phyloP scores from a whole-genome alignment of 1,284 basidiomycete genomes.

The Cryptococcus sp. region DNA sequence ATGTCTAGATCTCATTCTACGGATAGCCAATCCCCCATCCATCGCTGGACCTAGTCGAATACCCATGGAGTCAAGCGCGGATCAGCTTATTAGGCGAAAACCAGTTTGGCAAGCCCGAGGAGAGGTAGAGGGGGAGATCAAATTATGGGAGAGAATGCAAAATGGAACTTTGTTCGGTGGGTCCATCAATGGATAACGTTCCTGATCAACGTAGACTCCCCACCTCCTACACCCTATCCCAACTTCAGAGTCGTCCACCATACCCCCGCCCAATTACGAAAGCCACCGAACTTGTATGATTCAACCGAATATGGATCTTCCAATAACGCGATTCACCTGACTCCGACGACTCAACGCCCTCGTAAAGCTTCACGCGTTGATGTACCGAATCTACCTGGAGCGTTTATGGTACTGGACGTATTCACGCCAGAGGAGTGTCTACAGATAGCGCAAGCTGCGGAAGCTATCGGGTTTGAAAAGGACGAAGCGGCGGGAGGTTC shows the following conservation, averaged over 20 bases:
- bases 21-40: slow-evolving; percentile 41
- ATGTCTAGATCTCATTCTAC: slow-evolving; percentile 54
- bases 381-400: slow-evolving; percentile 51
- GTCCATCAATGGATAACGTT: neutral
- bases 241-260: slow-evolving; percentile 32
- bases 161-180: slow-evolving; percentile 29
- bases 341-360: slow-evolving; percentile 32
- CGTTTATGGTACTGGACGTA: slow-evolving; percentile 53
- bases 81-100: slow-evolving; percentile 15
- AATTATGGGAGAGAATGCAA: slow-evolving; percentile 39
- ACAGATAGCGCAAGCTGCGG: slow-evolving; percentile 50
- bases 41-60: slow-evolving; percentile 6
- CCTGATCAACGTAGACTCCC: slow-evolving; percentile 2
- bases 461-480: slow-evolving; percentile 52
- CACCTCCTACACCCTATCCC: slow-evolving; percentile 19
- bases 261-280: slow-evolving; percentile 41
- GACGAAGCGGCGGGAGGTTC: slow-evolving; percentile 54
- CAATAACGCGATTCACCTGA: slow-evolving; percentile 47
- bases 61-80: neutral
- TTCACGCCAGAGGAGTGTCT: slow-evolving; percentile 52
- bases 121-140: slow-evolving; percentile 27
- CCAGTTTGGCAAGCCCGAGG: slow-evolving; percentile 37
- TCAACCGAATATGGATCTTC: slow-evolving; percentile 51
- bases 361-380: slow-evolving; percentile 21
- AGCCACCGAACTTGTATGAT: slow-evolving; percentile 16